phyloP scores from a whole-genome alignment of 2,329 filamentous ascomycete species.

The Curvularia eragrostidis region DNA sequence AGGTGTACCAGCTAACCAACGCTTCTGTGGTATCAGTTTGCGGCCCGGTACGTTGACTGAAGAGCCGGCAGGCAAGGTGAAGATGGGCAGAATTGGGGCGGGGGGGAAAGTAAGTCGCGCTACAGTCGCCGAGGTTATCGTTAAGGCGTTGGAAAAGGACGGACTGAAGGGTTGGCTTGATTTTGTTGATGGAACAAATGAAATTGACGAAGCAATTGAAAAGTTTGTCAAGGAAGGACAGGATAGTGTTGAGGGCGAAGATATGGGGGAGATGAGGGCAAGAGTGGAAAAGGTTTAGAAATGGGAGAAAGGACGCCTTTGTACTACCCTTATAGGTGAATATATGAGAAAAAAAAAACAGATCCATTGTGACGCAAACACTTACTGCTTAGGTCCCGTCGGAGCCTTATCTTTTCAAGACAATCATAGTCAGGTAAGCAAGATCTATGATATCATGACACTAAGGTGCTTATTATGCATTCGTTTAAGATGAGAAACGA shows the following conservation, averaged over 20 bases:
- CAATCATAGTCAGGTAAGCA: too few species aligned
- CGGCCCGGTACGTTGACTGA: conserved; percentile 60
- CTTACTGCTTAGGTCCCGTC: too few species aligned
- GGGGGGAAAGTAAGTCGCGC: conserved; percentile 56
- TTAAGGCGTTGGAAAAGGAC: conserved; percentile 56
- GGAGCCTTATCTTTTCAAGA: too few species aligned
- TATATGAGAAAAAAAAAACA: background rate
- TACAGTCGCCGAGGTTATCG: conserved; percentile 61
- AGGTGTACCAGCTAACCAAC: conserved; percentile 33
- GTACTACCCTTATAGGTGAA: background rate
- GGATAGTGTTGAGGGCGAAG: conserved; percentile 59
- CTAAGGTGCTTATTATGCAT: too few species aligned
- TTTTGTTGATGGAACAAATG: conserved; percentile 59
- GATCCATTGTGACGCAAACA: too few species aligned
- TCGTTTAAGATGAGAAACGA: too few species aligned
- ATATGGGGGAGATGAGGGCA: conserved; percentile 54
- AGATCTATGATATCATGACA: too few species aligned
- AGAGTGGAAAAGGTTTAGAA: conserved; percentile 27
- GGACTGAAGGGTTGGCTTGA: conserved; percentile 62
- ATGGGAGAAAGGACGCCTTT: background rate
- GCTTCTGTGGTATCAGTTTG: conserved; percentile 60
- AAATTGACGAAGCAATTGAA: conserved; percentile 56
- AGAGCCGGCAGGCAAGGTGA: conserved; percentile 56
- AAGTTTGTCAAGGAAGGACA: conserved; percentile 53
- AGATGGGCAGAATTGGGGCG: conserved; percentile 55